Conservation (phyloP, 2,329 filamentous ascomycete species). For the Pseudocercospora fijiensis region DNA sequence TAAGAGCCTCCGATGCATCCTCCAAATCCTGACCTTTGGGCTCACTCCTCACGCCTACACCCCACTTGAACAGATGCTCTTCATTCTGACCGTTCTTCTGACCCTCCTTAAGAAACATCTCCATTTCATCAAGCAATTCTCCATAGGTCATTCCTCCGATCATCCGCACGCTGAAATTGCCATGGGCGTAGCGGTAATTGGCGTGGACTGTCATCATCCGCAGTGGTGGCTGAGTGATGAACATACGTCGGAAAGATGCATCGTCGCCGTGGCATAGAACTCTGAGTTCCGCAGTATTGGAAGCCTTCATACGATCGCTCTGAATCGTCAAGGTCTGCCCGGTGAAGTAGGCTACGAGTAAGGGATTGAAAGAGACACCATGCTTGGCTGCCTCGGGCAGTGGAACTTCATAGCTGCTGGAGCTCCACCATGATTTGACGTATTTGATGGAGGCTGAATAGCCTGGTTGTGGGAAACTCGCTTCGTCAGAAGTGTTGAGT, state of each 20-base stretch:
- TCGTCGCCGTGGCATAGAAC: background rate
- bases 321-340: background rate
- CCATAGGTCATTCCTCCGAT: too few species aligned
- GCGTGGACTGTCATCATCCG: background rate
- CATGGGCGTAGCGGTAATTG: background rate
- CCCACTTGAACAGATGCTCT: too few species aligned
- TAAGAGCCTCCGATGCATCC: too few species aligned
- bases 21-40: too few species aligned
- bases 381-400: background rate
- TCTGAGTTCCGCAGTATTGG: background rate
- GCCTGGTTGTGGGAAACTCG: background rate
- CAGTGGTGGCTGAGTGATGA: background rate
- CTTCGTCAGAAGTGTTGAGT: background rate
- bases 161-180: too few species aligned
- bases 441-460: background rate
- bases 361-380: background rate
- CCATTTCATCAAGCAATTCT: too few species aligned
- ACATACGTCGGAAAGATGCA: background rate
- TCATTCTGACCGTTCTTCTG: too few species aligned
- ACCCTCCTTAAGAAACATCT: too few species aligned
- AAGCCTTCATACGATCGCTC: background rate
- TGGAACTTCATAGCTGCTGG: background rate
- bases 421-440: background rate
- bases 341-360: background rate
- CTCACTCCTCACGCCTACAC: too few species aligned